Percentiles rank a stretch among this genome's conserved stretches.
Conservation (phyloP, 2,329 filamentous ascomycete genomes). For the Thermothelomyces thermophilus region DNA sequence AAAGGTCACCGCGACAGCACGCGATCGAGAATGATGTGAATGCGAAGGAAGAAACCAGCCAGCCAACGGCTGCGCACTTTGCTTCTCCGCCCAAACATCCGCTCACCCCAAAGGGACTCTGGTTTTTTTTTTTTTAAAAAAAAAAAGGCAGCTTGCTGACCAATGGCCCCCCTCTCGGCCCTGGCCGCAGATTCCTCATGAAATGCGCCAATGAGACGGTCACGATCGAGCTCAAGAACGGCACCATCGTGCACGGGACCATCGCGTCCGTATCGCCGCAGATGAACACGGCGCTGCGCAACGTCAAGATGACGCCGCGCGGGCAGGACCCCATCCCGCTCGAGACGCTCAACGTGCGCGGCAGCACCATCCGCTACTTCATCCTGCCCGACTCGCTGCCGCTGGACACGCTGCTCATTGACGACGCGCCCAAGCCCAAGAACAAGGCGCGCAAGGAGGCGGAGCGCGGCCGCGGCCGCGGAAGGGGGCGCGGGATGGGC, state of each 20-base stretch:
- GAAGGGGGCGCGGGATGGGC: slow-evolving; percentile 23
- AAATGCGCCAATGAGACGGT: slow-evolving; percentile 99
- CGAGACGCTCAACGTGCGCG: slow-evolving; percentile 94
- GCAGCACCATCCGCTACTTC: slow-evolving; percentile 72
- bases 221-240: slow-evolving; percentile 97
- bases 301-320: slow-evolving; percentile 92
- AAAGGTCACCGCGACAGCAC: slow-evolving; percentile 1
- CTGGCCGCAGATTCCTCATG: slow-evolving; percentile 76
- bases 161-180: no score
- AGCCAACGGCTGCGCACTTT: no score
- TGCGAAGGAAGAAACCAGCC: no score
- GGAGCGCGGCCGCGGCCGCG: slow-evolving; percentile 46
- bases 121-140: no score
- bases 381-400: slow-evolving; percentile 94
- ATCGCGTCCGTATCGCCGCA: slow-evolving; percentile 94
- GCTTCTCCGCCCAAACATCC: no score
- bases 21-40: not conserved
- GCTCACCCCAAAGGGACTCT: no score
- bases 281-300: slow-evolving; percentile 96
- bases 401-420: slow-evolving; percentile 89
- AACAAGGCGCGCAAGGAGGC: slow-evolving; percentile 98
- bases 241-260: slow-evolving; percentile 93
- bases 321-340: slow-evolving; percentile 81
- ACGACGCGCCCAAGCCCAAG: slow-evolving; percentile 97
- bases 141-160: no score